Evolutionary conservation across 139 green algal species (phyloP), one percentile per base, ranked within the genome.

Genomic region (Ettlia oleoabundans): DNA sequence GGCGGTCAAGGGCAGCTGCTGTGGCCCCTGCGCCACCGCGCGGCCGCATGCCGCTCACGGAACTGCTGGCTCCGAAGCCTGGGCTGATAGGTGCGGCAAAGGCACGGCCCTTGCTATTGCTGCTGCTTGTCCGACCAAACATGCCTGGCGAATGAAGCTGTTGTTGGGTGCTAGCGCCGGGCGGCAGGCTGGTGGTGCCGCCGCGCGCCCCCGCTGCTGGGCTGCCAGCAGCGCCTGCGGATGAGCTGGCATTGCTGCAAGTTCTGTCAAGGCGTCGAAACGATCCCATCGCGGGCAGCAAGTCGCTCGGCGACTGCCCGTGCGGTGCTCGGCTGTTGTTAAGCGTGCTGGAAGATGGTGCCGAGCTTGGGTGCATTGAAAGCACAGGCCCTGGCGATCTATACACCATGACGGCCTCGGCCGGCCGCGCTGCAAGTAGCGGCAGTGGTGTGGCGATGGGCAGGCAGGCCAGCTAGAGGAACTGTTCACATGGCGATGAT

Each of bases 141-240:
- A n/a, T 9, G 55, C 15, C n/a, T 26, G 70, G 70, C 7, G 70
- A 43, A 22, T 63, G 70, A 42, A 77, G 70, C 70, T 42, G 42
- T 53, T 63, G 67, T 40, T 37, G n/a, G 37, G 51, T 9, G 9
- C 8, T 41, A 28, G 37, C n/a, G 18, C 42, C 70, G 5, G 43
- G 42, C 9, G 70, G 43, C 26, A 77, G 30, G 70, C 41, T 77
- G 70, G n/a, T 42, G 30, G n/a, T 42, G 70, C 70, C 70, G 70
- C 70, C 70, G 8, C 70, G 70, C 1, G 42, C 70, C 2, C 68
- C 68, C 26, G 69, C 69, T n/a, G 42, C 42, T 22, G 55, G 18
- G 18, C 5, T 15, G 18, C 15, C 21, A 32, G 42, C 28, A 30
- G n/a, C 41, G 42, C 42, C 70, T 28, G 55, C 21, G 18, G n/a